Conservation (phyloP, 371 early-diverging fungal species). For the Parasitella parasitica region DNA sequence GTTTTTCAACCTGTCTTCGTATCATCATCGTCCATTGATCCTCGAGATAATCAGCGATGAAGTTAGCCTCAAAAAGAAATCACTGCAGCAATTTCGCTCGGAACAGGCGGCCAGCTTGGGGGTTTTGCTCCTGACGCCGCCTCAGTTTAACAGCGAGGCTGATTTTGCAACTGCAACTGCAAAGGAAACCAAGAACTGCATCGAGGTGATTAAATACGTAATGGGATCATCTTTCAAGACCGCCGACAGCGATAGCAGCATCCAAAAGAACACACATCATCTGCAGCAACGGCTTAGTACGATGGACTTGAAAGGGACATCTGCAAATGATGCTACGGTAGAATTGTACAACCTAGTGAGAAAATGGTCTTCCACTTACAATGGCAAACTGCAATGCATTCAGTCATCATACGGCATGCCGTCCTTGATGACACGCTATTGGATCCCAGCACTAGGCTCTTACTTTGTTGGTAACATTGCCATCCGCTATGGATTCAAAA, state of each 20-base stretch:
- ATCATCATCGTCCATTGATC: constrained; percentile 37
- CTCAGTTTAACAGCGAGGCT: constrained; percentile 14
- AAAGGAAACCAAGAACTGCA: constrained; percentile 8
- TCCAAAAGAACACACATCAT: constrained; percentile 7
- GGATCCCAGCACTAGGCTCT: constrained; percentile 54
- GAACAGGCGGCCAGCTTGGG: constrained; percentile 69
- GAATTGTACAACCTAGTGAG: constrained; percentile 10
- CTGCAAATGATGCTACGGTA: not conserved
- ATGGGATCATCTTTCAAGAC: not conserved
- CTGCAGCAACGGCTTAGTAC: constrained; percentile 14
- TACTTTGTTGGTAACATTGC: constrained; percentile 43
- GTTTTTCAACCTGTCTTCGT: constrained; percentile 10
- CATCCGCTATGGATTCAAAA: constrained; percentile 39
- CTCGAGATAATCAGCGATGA: constrained; percentile 63
- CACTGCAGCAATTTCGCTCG: constrained; percentile 52
- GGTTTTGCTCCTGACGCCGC: constrained; percentile 39
- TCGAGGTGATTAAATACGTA: constrained; percentile 13
- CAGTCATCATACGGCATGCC: constrained; percentile 46
- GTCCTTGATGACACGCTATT: constrained; percentile 51
- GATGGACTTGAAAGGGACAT: not conserved
- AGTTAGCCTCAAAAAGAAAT: constrained; percentile 54
- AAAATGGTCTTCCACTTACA: constrained; percentile 8
- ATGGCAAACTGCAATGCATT: constrained; percentile 13
- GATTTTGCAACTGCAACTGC: not conserved
- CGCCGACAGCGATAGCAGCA: not conserved